Base-by-base conservation (phyloP, 345 rosid species). In the Combretum micranthum region DNA sequence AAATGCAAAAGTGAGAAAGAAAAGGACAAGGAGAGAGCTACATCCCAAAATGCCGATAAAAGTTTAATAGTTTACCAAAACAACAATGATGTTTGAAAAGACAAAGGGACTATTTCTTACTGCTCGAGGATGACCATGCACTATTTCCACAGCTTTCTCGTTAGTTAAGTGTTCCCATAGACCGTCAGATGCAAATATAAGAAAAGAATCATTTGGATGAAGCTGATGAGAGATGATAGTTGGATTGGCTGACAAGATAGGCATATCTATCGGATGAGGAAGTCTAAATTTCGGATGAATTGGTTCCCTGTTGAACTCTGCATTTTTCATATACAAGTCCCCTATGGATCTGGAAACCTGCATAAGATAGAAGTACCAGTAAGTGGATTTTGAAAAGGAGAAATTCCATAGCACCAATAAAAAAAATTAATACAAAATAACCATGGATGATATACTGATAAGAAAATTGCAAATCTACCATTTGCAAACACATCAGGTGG, bases 101-200 rank as follows among this genome's bases (percentile, higher is more conserved):
- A 39, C 52, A 19, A 25, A 56, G 59, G 49, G 19, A 39, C 12
- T 49, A 65, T 21, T 63, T 69, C 95, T 86, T 91, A 91, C 96
- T 23, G 77, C 70, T 10, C 59, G 88, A 48, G 90, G 90, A 74
- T 81, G 76, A 64, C 68, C 80, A 57, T 88, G 79, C 63, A 91
- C 95, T 62, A 91, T 91, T 57, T 91, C 92, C 60, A 91, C 98
- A 45, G 90, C 96, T 70, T 72, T 82, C 66, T 91, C 86, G 53
- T 88, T 86, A 55, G 80, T 81, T 83, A 86, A 77, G 70, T 86
- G 92, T 68, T 91, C 96, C 96, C 98, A 91, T 26, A 91, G 88
- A 67, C 96, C 96, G 81, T 91, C 93, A 2, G 98, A 91, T 55
- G 98, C 95, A 78, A 92, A 84, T 61, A 91, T 84, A 64, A 88